Conservation (phyloP, 2,329 filamentous ascomycete genomes). For the Biscogniauxia sp. region DNA sequence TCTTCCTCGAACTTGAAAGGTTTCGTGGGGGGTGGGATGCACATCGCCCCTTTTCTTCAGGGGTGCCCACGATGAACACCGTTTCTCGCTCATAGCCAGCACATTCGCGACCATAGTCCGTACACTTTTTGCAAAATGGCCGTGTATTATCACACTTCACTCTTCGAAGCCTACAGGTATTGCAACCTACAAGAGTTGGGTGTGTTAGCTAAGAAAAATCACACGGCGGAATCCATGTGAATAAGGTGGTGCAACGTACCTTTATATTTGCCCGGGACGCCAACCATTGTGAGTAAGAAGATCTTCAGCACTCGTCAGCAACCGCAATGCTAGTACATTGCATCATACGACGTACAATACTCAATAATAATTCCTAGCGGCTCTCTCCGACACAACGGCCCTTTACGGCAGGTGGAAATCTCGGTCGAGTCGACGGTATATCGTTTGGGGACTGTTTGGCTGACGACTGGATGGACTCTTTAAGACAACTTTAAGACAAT, state of each 20-base stretch:
- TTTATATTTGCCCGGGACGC: constrained; percentile 62
- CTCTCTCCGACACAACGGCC: not conserved
- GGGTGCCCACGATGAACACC: constrained; percentile 63
- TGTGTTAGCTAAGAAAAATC: not conserved
- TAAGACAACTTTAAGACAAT: not conserved
- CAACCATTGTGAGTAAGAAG: constrained; percentile 48
- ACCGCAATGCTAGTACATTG: not conserved
- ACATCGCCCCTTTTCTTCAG: constrained; percentile 52
- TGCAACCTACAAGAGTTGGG: constrained; percentile 41
- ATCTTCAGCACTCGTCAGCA: not conserved
- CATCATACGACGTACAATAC: not conserved
- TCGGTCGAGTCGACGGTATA: not conserved
- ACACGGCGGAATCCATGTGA: not conserved
- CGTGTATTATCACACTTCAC: constrained; percentile 57
- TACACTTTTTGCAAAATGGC: constrained; percentile 60
- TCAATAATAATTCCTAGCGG: not conserved
- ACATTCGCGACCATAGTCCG: constrained; percentile 54
- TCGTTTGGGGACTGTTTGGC: not conserved
- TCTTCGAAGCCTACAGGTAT: constrained; percentile 52
- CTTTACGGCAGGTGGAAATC: not conserved
- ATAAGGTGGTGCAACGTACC: constrained; percentile 25
- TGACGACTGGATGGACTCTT: not conserved
- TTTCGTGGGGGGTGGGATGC: constrained; percentile 54
- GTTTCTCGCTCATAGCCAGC: constrained; percentile 61
- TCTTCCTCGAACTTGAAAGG: constrained; percentile 38